Evolutionary conservation across 345 rosid species (phyloP), one percentile per base, ranked within the genome.

Genomic region (Acer saccharum): DNA sequence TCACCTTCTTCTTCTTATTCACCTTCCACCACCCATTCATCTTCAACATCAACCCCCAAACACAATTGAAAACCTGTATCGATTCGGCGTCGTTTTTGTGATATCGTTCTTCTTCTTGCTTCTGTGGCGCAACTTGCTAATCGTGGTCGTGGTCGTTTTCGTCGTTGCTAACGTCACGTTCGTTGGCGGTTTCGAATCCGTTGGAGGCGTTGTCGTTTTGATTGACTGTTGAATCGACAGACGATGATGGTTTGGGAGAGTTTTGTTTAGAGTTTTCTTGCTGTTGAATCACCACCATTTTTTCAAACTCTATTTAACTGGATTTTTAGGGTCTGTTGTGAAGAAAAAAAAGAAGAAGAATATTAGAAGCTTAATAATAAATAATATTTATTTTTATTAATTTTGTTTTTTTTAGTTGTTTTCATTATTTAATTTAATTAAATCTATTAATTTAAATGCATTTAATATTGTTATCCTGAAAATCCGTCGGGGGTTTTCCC

Each of bases 161-260:
- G 1, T 78, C 77, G 25, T 89, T 92, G 69, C 88, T 84, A 7
- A 87, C 80, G 27, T 82, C 95, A 55, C 87, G 84, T 46, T 95
- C 98, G 81, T 95, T 95, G n/a, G 98, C 98, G 12, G 98, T 95
- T 75, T 93, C 97, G 77, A 90, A 95, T 17, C 98, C 98, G 76
- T 95, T 97, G 68, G 95, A 91, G 44, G 84, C 90, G 50, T 84
- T 88, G 23, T n/a, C 82, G 55, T 74, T 69, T 57, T 39, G 84
- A 46, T 62, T 77, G 17, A 80, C 20, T 27, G 80, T 76, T 55
- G 87, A 81, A 25, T 82, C 76, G 10, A 80, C 23, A 65, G 81
- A 65, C 39, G 76, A 25, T 8, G 81, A 62, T 44, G 76, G 44
- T 12, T 71, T 66, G 17, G 64, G 43, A 6, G 86, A 62, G 13